Base-by-base conservation (phyloP, 306 rosid genomes). In the Crotalaria pallida region DNA sequence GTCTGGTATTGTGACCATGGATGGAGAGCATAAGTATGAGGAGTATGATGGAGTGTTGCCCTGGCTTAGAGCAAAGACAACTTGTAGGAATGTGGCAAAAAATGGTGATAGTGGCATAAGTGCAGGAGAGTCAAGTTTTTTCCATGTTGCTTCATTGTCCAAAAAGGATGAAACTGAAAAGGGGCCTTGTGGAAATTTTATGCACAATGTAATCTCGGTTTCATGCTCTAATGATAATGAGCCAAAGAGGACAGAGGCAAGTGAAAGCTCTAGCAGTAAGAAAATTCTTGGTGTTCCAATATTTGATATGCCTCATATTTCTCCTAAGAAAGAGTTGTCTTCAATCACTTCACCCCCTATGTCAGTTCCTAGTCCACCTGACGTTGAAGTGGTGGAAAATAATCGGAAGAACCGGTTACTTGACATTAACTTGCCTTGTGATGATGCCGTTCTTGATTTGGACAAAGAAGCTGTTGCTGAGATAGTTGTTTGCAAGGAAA, bases 391-490 rank as follows among this genome's bases (percentile, higher is more conserved):
- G 0, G 71, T 23, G 71, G 86, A 67, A 82, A 86, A 71, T 58
- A 79, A 61, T 18, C 6, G 69, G 73, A 82, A 79, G 77, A 67
- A 8, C 27, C 65, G 31, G 73, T 68, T 76, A 62, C 60, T 90
- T 47, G 99, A 91, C 79, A 91, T 94, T 19, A 94, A 94, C 81
- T 75, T 91, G 87, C 96, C 99, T 44, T 87, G 88, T 79, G 91
- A 90, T 58, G 61, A 81, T 71, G 71, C 69, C 56, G 81, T 41
- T 76, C 59, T 86, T 40, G 96, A 90, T 60, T 80, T 69, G 71
- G 84, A 78, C 48, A 53, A 74, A 69, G 84, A 65, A 71, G 36
- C 50, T 19, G 81, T 48, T 53, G 55, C 72, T 33, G 88, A 76
- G 67, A 48, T 74, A 51, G 45, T 62, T 16, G 73, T 38, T 76